Evolutionary conservation across 2,329 filamentous ascomycete genomes (phyloP).

Genomic region (Didymellaceae sp.): DNA sequence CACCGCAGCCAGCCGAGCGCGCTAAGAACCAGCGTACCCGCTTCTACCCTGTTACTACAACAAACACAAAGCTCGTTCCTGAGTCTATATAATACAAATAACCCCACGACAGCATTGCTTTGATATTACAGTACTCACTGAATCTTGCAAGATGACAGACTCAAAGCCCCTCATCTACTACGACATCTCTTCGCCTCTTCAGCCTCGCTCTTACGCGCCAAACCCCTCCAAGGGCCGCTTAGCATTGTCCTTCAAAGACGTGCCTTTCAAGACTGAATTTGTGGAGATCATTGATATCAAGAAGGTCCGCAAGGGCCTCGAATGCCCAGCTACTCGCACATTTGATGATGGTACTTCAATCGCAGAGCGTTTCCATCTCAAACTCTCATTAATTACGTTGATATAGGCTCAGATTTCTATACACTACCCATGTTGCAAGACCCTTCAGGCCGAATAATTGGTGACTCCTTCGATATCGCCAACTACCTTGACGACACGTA

Average conservation of each 20-base stretch:
- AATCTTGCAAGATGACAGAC: constrained; percentile 2
- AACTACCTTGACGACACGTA: constrained; percentile 63
- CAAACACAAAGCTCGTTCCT: no score
- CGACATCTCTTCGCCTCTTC: constrained; percentile 54
- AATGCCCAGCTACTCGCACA: constrained; percentile 59
- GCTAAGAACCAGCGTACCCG: no score
- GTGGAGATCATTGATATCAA: constrained; percentile 60
- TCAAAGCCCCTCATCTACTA: constrained; percentile 46
- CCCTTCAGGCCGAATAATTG: constrained; percentile 53
- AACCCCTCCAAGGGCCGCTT: constrained; percentile 60
- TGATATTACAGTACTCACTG: neutral
- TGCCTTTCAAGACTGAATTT: constrained; percentile 60
- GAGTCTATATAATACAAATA: neutral
- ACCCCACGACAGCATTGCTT: neutral
- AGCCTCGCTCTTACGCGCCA: constrained; percentile 52
- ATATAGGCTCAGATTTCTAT: constrained; percentile 61
- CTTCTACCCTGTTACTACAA: no score
- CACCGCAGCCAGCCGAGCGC: no score
- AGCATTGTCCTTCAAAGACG: constrained; percentile 58
- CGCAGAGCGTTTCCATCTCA: no score
- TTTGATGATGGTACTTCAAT: constrained; percentile 54
- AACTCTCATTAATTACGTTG: no score
- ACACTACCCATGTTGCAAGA: constrained; percentile 67
- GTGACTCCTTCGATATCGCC: constrained; percentile 72
- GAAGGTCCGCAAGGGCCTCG: constrained; percentile 45